A percentile compares a stretch with the other conserved stretches of the same genome.
Evolutionary conservation across 805 yeast genomes (phyloP).

Genomic region (Wickerhamiella brachini): DNA sequence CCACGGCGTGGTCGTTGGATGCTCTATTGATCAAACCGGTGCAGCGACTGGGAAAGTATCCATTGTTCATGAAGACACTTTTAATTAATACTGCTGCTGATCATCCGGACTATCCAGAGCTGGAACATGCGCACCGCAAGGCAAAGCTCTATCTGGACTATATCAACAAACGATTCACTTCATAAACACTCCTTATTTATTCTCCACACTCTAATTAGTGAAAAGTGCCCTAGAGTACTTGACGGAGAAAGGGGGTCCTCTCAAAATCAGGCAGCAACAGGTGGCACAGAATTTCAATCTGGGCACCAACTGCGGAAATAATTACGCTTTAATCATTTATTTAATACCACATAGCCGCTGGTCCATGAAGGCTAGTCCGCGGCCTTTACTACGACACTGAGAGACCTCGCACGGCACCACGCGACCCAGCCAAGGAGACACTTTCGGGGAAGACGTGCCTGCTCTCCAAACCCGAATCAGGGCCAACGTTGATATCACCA

Average conservation of each 20-base stretch:
- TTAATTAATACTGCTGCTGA: slow-evolving; percentile 21
- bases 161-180: slow-evolving; percentile 6
- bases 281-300: too few relatives aligned
- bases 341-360: background rate
- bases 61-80: slow-evolving; percentile 25
- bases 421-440: background rate
- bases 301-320: background rate
- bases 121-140: slow-evolving; percentile 14
- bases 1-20: slow-evolving; percentile 31
- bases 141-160: slow-evolving; percentile 12
- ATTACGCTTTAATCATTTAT: background rate
- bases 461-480: too few relatives aligned
- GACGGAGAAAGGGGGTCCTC: too few relatives aligned
- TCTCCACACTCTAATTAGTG: too few relatives aligned
- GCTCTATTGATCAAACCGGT: slow-evolving; percentile 32
- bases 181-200: background rate
- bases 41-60: slow-evolving; percentile 32
- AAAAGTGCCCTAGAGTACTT: too few relatives aligned
- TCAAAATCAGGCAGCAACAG: background rate
- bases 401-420: background rate
- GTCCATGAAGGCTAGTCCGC: background rate
- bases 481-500: too few relatives aligned
- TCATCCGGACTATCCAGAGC: slow-evolving; percentile 34
- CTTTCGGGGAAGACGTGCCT: too few relatives aligned
- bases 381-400: background rate